Conservation (phyloP, 192 early-diverging fungal genomes). For the Backusella tuberculispora region DNA sequence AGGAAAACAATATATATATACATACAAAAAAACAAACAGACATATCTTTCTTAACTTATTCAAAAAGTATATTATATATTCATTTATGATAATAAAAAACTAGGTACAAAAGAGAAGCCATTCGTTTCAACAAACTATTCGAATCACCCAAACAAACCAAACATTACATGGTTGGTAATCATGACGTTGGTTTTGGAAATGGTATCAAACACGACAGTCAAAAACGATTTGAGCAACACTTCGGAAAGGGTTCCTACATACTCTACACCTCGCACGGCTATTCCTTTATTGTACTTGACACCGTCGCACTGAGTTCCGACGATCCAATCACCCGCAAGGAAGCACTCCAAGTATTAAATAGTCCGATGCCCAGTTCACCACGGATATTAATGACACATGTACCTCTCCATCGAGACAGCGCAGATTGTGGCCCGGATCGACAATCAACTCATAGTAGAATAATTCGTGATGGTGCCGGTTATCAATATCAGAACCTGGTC, state of each 20-base stretch:
- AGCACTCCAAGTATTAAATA: constrained; percentile 54
- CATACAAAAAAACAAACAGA: neutral
- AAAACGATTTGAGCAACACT: constrained; percentile 49
- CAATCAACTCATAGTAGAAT: constrained; percentile 48
- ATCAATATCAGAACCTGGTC: constrained; percentile 92
- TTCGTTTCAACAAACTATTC: constrained; percentile 46
- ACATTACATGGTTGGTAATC: constrained; percentile 85
- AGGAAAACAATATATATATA: neutral
- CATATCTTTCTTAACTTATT: constrained; percentile 17
- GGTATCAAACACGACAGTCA: constrained; percentile 48
- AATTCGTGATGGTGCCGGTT: constrained; percentile 61
- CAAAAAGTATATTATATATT: constrained; percentile 25
- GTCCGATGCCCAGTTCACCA: constrained; percentile 19
- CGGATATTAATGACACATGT: constrained; percentile 86
- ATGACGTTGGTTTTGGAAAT: constrained; percentile 89
- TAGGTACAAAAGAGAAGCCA: constrained; percentile 47
- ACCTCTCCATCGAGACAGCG: constrained; percentile 75
- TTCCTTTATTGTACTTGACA: constrained; percentile 75
- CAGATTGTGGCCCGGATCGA: constrained; percentile 73
- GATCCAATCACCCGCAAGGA: constrained; percentile 48
- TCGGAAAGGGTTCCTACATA: constrained; percentile 62
- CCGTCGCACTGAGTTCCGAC: constrained; percentile 64
- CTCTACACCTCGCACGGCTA: constrained; percentile 56
- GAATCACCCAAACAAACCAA: constrained; percentile 22
- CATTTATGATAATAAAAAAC: neutral